A percentile compares a stretch with the other conserved stretches of the same genome.
phyloP scores from a whole-genome alignment of 805 yeast species.

The Candida corydali region DNA sequence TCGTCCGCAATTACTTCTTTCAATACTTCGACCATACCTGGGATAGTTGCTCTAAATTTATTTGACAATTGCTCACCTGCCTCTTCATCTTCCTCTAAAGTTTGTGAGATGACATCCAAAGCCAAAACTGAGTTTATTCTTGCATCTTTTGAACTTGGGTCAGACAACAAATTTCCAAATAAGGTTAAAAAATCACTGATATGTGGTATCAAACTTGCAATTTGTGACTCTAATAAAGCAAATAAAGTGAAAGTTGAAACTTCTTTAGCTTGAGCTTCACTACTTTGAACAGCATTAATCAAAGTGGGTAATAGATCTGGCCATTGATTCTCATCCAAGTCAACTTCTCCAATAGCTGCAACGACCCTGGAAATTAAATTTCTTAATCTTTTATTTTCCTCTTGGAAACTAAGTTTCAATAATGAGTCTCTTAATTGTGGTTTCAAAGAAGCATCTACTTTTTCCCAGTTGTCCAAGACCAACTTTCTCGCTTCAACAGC shows the following conservation, averaged over 20 bases:
- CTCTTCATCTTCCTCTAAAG: conserved; percentile 57
- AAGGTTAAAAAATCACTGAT: conserved; percentile 66
- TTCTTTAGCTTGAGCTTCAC: conserved; percentile 62
- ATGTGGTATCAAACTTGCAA: conserved; percentile 53
- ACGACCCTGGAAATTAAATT: conserved; percentile 89
- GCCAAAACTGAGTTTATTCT: conserved; percentile 83
- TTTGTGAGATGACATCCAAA: conserved; percentile 64
- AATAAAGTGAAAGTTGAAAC: conserved; percentile 76
- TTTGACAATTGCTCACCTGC: conserved; percentile 41
- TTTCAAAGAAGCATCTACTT: conserved; percentile 46
- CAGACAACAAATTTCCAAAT: conserved; percentile 62
- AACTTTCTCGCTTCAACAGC: conserved; percentile 94
- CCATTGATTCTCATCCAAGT: conserved; percentile 67
- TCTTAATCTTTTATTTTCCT: conserved; percentile 61
- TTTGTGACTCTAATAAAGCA: conserved; percentile 71
- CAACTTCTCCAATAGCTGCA: conserved; percentile 77
- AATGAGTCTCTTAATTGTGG: conserved; percentile 63
- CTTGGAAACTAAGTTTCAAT: conserved; percentile 67
- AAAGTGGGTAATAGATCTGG: conserved; percentile 68
- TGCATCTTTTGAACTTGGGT: conserved; percentile 61
- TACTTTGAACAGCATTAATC: conserved; percentile 54
- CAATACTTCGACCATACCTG: conserved; percentile 77
- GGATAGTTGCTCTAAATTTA: conserved; percentile 64
- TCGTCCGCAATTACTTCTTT: conserved; percentile 65
- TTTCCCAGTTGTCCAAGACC: conserved; percentile 66